phyloP scores from a whole-genome alignment of 192 early-diverging fungal genomes.

The Mortierella alpina region DNA sequence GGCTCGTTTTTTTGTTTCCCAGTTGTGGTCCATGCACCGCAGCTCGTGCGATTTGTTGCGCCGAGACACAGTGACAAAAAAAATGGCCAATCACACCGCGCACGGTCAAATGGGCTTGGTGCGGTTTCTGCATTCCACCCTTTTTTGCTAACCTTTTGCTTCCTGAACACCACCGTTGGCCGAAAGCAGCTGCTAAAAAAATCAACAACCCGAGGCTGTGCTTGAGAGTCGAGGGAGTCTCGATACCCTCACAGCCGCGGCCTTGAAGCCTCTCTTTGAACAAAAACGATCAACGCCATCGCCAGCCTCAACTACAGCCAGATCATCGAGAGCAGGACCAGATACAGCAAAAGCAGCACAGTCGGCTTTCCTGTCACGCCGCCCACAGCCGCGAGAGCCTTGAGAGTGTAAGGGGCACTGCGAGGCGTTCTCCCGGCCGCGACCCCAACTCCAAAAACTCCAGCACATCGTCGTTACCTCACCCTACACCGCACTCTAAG shows the following conservation, averaged over 20 bases:
- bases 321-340: background rate
- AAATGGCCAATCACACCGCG: too few species aligned
- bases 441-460: background rate
- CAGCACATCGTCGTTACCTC: background rate
- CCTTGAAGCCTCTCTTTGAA: slow-evolving; percentile 27
- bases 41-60: background rate
- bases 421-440: too few species aligned
- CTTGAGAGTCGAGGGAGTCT: slow-evolving; percentile 28
- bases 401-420: background rate
- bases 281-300: slow-evolving; percentile 3
- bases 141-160: too few species aligned
- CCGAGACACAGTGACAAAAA: background rate
- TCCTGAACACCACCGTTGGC: too few species aligned
- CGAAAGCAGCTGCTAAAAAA: too few species aligned
- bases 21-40: too few species aligned
- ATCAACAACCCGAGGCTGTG: too few species aligned
- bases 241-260: slow-evolving; percentile 37
- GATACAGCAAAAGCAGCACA: background rate
- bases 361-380: background rate
- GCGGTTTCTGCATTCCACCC: too few species aligned
- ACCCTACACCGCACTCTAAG: background rate
- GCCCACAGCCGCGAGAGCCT: background rate
- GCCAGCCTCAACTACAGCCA: background rate
- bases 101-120: too few species aligned
- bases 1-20: background rate